phyloP scores from a whole-genome alignment of 176 grass and related monocot genomes.

The Oryza coarctata region DNA sequence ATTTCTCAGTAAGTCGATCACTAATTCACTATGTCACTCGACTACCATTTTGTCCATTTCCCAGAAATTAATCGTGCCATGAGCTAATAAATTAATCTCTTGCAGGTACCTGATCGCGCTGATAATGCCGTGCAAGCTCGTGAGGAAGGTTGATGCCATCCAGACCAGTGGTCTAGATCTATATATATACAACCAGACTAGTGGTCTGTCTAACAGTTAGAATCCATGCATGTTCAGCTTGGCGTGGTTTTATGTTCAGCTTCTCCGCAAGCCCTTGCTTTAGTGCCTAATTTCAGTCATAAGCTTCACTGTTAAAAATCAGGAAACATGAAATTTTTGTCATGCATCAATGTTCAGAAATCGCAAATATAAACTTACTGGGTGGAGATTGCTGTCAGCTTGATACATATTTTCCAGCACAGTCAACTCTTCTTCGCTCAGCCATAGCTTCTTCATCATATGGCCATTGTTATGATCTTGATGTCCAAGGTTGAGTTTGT shows the following conservation, averaged over 20 bases:
- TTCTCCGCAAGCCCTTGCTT: not conserved
- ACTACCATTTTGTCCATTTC: no score
- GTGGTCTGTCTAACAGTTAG: no score
- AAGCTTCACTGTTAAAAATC: not conserved
- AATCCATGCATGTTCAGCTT: conserved; percentile 21
- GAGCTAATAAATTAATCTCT: not conserved
- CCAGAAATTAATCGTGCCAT: not conserved
- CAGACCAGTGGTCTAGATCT: no score
- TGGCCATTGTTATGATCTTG: not conserved
- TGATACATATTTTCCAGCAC: conserved; percentile 29
- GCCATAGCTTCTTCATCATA: conserved; percentile 40
- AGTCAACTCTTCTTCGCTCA: conserved; percentile 30
- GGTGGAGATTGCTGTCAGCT: conserved; percentile 31
- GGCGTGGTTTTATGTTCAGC: conserved; percentile 18
- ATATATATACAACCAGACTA: no score
- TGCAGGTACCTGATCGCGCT: conserved; percentile 86
- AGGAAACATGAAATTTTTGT: not conserved
- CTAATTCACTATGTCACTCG: no score
- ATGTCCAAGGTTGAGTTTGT: not conserved
- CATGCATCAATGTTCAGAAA: not conserved
- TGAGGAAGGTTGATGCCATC: conserved; percentile 71
- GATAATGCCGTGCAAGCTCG: conserved; percentile 68
- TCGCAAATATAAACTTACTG: conserved; percentile 35
- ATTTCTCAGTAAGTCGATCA: conserved; percentile 77
- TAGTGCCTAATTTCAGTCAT: not conserved